Evolutionary conservation across 2,329 filamentous ascomycete species (phyloP).

Genomic region (Trichophyton benhamiae): DNA sequence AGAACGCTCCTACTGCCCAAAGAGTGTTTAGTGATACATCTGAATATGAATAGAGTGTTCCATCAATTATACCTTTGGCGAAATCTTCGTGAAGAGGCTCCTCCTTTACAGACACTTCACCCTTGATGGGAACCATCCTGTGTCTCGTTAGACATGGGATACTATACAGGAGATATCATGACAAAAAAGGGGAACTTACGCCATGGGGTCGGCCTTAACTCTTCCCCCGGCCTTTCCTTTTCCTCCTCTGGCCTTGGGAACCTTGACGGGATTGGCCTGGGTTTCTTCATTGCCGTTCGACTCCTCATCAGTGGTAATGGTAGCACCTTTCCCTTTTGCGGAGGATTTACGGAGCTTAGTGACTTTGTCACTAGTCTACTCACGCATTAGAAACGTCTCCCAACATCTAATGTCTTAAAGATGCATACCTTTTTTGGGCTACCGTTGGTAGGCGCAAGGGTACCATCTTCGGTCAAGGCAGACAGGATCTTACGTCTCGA

Average conservation of each 20-base stretch:
- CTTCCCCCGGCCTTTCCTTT: not conserved
- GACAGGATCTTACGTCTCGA: slow-evolving; percentile 28
- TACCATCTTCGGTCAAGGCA: not conserved
- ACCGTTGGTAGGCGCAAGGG: not conserved
- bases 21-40: not conserved
- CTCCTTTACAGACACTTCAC: not conserved
- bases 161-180: not conserved
- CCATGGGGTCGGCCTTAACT: not conserved
- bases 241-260: not conserved
- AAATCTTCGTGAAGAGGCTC: slow-evolving; percentile 7
- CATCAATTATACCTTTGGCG: slow-evolving; percentile 10
- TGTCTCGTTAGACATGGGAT: not conserved
- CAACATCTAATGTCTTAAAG: not conserved
- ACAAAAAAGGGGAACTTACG: not conserved
- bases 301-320: not conserved
- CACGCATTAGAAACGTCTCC: not conserved
- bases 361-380: slow-evolving; percentile 11
- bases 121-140: not conserved
- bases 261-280: not conserved
- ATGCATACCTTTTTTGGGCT: slow-evolving; percentile 7
- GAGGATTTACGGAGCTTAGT: slow-evolving; percentile 12
- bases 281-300: not conserved
- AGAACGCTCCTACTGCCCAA: not conserved
- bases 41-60: slow-evolving; percentile 9
- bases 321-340: slow-evolving; percentile 10